phyloP scores from a whole-genome alignment of 495 filamentous ascomycete genomes.

The Acidomyces sp. region DNA sequence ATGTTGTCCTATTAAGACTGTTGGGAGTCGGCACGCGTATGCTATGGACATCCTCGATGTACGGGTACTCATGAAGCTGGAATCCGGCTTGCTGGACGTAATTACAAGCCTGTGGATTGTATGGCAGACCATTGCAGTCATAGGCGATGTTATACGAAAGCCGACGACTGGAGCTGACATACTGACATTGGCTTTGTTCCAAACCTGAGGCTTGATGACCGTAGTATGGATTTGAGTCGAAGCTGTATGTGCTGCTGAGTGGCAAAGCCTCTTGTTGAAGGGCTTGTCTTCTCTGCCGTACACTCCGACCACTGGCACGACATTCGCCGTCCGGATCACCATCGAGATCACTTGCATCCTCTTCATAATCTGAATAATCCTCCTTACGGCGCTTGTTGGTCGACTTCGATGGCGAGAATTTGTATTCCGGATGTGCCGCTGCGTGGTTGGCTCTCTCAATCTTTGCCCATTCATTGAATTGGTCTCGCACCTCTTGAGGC shows the following conservation, averaged over 20 bases:
- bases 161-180: slow-evolving; percentile 7
- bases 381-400: slow-evolving; percentile 38
- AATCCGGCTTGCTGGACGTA: slow-evolving; percentile 7
- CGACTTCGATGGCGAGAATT: slow-evolving; percentile 79
- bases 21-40: slow-evolving; percentile 11
- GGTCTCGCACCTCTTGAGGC: slow-evolving; percentile 51
- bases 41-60: slow-evolving; percentile 13
- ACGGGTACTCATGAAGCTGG: slow-evolving; percentile 12
- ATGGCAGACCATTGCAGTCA: slow-evolving; percentile 2
- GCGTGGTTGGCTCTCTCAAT: slow-evolving; percentile 79
- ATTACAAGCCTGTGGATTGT: slow-evolving; percentile 11
- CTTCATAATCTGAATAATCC: slow-evolving; percentile 22
- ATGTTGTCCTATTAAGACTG: background rate
- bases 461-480: slow-evolving; percentile 69
- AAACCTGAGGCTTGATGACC: slow-evolving; percentile 6
- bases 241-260: slow-evolving; percentile 10
- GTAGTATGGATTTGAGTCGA: slow-evolving; percentile 17
- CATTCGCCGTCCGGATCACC: slow-evolving; percentile 20
- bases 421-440: slow-evolving; percentile 80
- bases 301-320: slow-evolving; percentile 6
- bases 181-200: slow-evolving; percentile 13
- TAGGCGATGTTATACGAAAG: slow-evolving; percentile 15
- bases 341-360: slow-evolving; percentile 15
- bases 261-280: slow-evolving; percentile 3
- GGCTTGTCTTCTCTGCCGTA: slow-evolving; percentile 4